A percentile compares a stretch with the other conserved stretches of the same genome.
phyloP scores from a whole-genome alignment of 495 filamentous ascomycete genomes.

The Aspergillus campestris region DNA sequence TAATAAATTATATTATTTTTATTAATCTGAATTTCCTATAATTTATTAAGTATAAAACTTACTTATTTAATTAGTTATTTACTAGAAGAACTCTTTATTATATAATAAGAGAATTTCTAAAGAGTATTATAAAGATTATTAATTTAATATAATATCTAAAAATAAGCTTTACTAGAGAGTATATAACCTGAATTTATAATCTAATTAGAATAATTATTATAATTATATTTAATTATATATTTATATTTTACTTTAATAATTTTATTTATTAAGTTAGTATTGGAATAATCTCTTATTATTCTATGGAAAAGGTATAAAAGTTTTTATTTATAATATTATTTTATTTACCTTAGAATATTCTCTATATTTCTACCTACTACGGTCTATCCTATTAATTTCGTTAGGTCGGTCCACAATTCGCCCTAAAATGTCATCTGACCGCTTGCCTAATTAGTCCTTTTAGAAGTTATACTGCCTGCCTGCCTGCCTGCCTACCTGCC shows the following conservation, averaged over 20 bases:
- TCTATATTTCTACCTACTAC: no score
- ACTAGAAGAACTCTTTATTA: neutral
- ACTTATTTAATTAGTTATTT: neutral
- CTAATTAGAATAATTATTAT: no score
- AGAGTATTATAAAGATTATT: constrained; percentile 1
- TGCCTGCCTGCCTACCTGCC: no score
- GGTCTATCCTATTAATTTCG: no score
- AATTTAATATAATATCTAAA: constrained; percentile 7
- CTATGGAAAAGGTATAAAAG: neutral
- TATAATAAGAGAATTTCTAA: constrained; percentile 3
- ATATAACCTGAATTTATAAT: no score
- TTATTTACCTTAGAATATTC: neutral
- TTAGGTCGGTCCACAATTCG: no score
- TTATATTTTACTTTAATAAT: constrained; percentile 3
- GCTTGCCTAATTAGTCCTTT: no score
- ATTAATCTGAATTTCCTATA: neutral
- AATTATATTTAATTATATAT: no score
- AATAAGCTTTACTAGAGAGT: no score
- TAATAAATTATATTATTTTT: constrained; percentile 2
- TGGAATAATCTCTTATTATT: constrained; percentile 2
- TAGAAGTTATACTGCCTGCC: no score
- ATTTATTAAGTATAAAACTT: constrained; percentile 1
- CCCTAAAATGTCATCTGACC: no score
- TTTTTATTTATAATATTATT: neutral
- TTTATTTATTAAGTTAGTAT: constrained; percentile 5